A percentile compares a stretch with the other conserved stretches of the same genome.
Evolutionary conservation across 257 asterid genomes (phyloP).

Genomic region (Scutellaria galericulata): DNA sequence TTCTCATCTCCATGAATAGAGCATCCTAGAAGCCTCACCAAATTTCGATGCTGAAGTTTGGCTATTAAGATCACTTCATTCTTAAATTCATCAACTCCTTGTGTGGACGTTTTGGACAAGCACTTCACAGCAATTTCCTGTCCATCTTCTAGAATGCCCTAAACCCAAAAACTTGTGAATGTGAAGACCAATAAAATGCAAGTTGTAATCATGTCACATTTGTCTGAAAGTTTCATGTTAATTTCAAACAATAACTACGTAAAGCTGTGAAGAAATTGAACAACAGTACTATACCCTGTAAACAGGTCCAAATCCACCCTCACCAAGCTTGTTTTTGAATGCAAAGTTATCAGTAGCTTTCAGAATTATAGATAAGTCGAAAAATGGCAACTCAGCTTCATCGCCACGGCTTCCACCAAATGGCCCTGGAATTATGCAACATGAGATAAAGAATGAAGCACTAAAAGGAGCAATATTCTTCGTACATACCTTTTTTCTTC

Average conservation of each 20-base stretch:
- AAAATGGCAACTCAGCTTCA: conserved; percentile 4
- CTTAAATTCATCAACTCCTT: conserved; percentile 23
- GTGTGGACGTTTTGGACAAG: conserved; percentile 18
- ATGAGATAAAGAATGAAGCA: background rate
- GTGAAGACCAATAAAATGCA: background rate
- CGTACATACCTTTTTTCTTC: background rate
- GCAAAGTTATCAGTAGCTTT: conserved; percentile 16
- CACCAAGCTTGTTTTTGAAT: conserved; percentile 4
- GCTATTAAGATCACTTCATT: conserved; percentile 17
- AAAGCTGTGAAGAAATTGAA: background rate
- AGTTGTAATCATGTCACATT: background rate
- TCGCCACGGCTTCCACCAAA: background rate
- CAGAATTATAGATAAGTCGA: background rate
- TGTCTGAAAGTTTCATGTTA: background rate
- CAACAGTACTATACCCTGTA: background rate
- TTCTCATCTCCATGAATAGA: conserved; percentile 26
- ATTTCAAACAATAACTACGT: background rate
- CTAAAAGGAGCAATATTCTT: too few relatives aligned
- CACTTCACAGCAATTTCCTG: conserved; percentile 31
- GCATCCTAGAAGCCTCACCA: conserved; percentile 31
- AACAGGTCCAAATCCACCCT: conserved; percentile 28
- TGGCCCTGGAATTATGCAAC: background rate
- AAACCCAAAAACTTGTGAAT: background rate
- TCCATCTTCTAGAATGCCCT: conserved; percentile 19
- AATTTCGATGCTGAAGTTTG: conserved; percentile 24